Evolutionary conservation across 805 yeast species (phyloP).

Genomic region (Wickerhamomyces ciferrii): DNA sequence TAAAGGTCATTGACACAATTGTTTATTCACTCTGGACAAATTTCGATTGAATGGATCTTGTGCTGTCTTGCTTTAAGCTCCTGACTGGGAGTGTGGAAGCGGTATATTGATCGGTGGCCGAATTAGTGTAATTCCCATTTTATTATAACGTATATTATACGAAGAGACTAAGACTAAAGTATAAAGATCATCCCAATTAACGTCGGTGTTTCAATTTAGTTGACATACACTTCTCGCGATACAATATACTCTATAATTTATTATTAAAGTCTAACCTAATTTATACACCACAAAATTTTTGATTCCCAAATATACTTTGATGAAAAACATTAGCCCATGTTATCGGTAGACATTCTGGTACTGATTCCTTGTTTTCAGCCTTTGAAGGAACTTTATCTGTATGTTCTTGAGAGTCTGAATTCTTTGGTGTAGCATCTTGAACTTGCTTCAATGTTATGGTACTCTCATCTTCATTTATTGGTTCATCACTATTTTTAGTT

Average conservation of each 20-base stretch:
- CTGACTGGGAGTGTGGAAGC: too few species aligned
- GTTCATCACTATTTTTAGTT: background rate
- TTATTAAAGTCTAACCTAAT: too few species aligned
- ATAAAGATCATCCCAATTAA: too few species aligned
- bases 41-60: background rate
- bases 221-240: too few species aligned
- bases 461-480: conserved; percentile 1
- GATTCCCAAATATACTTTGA: conserved; percentile 44
- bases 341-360: conserved; percentile 36
- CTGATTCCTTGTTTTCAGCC: background rate
- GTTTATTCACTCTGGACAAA: background rate
- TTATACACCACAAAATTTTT: conserved; percentile 23
- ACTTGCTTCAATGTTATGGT: conserved; percentile 1
- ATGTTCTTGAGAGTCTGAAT: background rate
- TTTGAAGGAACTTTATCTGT: background rate
- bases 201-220: too few species aligned
- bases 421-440: background rate
- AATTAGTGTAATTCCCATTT: too few species aligned
- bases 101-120: too few species aligned
- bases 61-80: background rate
- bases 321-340: conserved; percentile 50
- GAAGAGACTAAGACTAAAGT: too few species aligned
- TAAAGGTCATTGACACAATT: background rate
- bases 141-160: too few species aligned
- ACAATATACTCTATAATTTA: too few species aligned